Evolutionary conservation across 768 basidiomycete genomes (phyloP), one percentile per base, ranked within the genome.

Genomic region (Cytidiella melzeri): DNA sequence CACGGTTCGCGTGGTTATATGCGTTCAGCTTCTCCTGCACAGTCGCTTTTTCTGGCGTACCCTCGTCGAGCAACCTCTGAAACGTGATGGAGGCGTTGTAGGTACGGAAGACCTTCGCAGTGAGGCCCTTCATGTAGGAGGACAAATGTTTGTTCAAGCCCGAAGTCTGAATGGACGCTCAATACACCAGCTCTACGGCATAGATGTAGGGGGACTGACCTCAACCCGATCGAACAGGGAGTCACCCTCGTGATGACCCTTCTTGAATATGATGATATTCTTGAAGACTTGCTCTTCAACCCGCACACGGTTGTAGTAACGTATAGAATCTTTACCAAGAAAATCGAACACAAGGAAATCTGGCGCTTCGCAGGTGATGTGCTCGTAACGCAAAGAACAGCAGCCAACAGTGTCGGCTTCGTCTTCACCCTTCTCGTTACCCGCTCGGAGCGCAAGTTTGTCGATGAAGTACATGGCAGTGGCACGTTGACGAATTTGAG

Each of bases 401-500:
- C 96, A 98, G 64, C 96, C 96, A 48, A 98, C 93, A 0, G 96
- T 99, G 64, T 99, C 96, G 1, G 96, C 96, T 68, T 98, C 96
- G 57, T 99, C 96, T 61, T 97, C 96, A 39, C 95, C 96, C 68
- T 99, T 99, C 72, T 99, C 96, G 69, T 98, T 98, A 55, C 96
- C 96, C 41, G 94, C 94, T 76, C 96, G 90, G 65, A 99, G 87
- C 28, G 96, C 96, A 28, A 97, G 77, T 61, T 83, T 82, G 69
- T 99, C 96, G 61, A 99, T 98, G 70, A 99, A 92, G 67, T 99
- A 99, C 85, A 99, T 89, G 13, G 96, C 89, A 1, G 95, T 98
- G n/a, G 96, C 96, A 21, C 95, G 84, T 68, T 98, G 95, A 27
- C 96, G 84, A 55, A 91, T 87, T 9, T 84, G 87, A 88, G 92